phyloP scores from a whole-genome alignment of 176 grass and related monocot species.

The Triticum monococcum region DNA sequence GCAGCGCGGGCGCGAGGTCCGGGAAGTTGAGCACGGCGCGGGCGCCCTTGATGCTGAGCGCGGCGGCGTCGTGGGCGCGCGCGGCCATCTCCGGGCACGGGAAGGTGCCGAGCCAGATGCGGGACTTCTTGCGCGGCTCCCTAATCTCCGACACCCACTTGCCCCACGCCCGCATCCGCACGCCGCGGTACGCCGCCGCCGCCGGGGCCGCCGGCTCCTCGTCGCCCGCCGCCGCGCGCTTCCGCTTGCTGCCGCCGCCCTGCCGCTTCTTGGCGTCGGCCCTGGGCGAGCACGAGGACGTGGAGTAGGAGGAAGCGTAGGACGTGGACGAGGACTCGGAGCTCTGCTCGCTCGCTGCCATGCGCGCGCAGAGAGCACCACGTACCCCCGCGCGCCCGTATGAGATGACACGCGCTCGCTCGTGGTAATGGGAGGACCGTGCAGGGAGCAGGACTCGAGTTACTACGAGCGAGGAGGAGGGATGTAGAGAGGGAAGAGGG shows the following conservation, averaged over 20 bases:
- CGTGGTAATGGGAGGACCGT: not conserved
- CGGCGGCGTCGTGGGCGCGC: slow-evolving; percentile 86
- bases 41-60: slow-evolving; percentile 73
- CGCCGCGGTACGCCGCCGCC: slow-evolving; percentile 48
- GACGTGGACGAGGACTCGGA: slow-evolving; percentile 28
- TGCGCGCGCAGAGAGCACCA: not conserved
- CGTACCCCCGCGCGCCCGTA: not conserved
- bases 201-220: not conserved
- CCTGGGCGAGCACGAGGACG: slow-evolving; percentile 23
- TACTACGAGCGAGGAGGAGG: not conserved
- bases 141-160: slow-evolving; percentile 99
- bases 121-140: slow-evolving; percentile 96
- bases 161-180: slow-evolving; percentile 85
- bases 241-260: not conserved
- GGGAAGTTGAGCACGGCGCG: slow-evolving; percentile 93
- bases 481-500: not conserved
- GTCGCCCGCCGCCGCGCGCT: not conserved
- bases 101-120: slow-evolving; percentile 97
- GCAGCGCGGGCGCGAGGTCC: slow-evolving; percentile 51
- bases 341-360: slow-evolving; percentile 33
- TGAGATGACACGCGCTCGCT: not conserved
- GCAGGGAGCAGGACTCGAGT: not conserved
- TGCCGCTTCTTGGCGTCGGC: slow-evolving; percentile 15
- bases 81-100: slow-evolving; percentile 85
- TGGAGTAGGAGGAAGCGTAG: slow-evolving; percentile 23